Base-by-base conservation (phyloP, 108 stramenopile genomes). In the Pseudonitzschia multistriata region DNA sequence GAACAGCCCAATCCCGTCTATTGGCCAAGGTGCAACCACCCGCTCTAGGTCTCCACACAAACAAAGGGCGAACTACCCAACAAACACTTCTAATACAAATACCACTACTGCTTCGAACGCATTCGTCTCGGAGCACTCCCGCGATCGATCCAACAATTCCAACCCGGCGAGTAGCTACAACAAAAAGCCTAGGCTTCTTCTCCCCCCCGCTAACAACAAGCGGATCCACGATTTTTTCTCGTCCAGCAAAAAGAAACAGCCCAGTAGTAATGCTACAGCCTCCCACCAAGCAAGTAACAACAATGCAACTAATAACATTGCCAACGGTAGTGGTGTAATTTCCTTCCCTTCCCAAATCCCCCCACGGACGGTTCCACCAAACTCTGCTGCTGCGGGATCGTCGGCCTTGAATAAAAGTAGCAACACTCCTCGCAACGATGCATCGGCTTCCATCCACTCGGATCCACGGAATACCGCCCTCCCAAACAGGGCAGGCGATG, bases 181-280 rank as follows among this genome's bases (percentile, higher is more conserved):
- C 45, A 64, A 64, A 24, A 64, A 64, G n/a, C 36, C 72, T 6
- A 22, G 31, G 17, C 29, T 28, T 0, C 19, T 45, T 17, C 37
- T 49, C 19, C 62, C 67, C 14, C 79, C 79, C 11, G 61, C 68
- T 47, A 79, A 79, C 57, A 79, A 79, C 60, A 67, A 62, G 17
- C 36, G 42, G 7, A 79, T 79, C 66, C 70, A 67, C 37, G 70
- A 79, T 42, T 79, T 79, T 45, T 79, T 79, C 40, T 47, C 62
- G 0, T 28, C 60, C 24, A 21, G 29, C 40, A 36, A 2, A 14
- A 60, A 36, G 3, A 67, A 61, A 59, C 10, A 34, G 39, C n/a
- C n/a, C n/a, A n/a, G n/a, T n/a, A 39, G n/a, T n/a, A n/a, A n/a
- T n/a, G n/a, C n/a, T n/a, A n/a, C n/a, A n/a, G n/a, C n/a, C n/a